phyloP scores from a whole-genome alignment of 2,329 filamentous ascomycete genomes.

The Fusarium redolens region DNA sequence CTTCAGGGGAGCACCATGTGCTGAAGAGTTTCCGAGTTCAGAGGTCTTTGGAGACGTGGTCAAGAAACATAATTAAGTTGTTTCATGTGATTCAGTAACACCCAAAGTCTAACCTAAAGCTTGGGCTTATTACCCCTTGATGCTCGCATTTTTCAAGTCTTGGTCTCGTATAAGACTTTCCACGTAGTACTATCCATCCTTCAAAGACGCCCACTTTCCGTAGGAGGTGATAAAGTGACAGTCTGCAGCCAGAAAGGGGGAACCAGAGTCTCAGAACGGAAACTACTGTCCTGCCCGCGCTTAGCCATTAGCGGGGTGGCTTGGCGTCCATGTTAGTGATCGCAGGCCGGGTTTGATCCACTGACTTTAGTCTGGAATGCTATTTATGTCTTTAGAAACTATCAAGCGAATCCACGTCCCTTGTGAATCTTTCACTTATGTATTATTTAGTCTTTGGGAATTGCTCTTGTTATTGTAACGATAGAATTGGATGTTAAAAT shows the following conservation, averaged over 20 bases:
- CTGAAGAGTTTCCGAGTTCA: neutral
- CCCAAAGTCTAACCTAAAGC: neutral
- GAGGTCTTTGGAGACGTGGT: neutral
- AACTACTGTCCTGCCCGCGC: constrained; percentile 30
- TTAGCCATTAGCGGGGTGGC: constrained; percentile 31
- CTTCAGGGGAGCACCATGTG: neutral
- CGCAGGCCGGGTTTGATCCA: constrained; percentile 3
- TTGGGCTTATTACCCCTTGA: neutral
- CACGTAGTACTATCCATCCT: neutral
- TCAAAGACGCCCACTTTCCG: constrained; percentile 6
- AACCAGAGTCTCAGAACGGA: constrained; percentile 30
- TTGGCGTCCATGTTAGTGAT: constrained; percentile 29
- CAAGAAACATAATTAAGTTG: neutral
- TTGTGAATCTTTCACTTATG: neutral
- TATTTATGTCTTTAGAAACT: constrained; percentile 10
- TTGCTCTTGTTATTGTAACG: neutral
- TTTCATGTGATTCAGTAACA: constrained; percentile 2
- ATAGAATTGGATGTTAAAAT: neutral
- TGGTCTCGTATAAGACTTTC: neutral
- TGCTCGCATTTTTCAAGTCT: neutral
- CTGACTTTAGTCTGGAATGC: constrained; percentile 13
- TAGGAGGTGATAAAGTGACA: neutral
- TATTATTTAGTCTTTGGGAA: neutral
- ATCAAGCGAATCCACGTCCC: neutral
- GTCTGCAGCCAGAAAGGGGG: constrained; percentile 28